Conservation (phyloP, 495 filamentous ascomycete species). For the Letharia columbiana region DNA sequence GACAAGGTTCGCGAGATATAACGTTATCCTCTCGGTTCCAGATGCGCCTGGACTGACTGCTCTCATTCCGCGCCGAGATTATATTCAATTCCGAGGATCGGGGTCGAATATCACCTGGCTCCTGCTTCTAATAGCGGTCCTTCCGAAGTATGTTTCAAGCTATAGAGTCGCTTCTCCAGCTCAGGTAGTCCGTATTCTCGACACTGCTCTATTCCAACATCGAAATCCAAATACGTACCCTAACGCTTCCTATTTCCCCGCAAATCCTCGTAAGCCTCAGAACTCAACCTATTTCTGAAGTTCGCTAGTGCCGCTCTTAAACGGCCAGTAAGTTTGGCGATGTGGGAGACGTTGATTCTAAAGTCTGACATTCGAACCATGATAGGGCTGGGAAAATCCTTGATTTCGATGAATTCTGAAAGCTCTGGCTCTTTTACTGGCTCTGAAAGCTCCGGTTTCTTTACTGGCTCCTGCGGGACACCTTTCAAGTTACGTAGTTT, state of each 20-base stretch:
- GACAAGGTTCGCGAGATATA: not conserved
- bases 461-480: too few species aligned
- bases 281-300: not conserved
- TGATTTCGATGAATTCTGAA: conserved; percentile 4
- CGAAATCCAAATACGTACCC: conserved; percentile 5
- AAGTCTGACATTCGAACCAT: conserved; percentile 1
- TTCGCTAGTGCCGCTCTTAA: not conserved
- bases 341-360: not conserved
- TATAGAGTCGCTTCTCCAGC: conserved; percentile 6
- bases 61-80: not conserved
- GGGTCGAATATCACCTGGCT: not conserved
- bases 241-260: not conserved
- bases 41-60: not conserved
- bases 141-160: not conserved
- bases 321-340: not conserved
- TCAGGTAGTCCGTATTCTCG: not conserved
- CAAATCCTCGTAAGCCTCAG: not conserved
- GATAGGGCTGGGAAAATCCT: not conserved
- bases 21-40: not conserved
- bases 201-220: conserved; percentile 5
- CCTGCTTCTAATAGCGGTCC: not conserved
- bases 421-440: too few species aligned
- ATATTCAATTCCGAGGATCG: not conserved
- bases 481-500: too few species aligned
- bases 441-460: too few species aligned